These are phyloP conservation scores for Lycium barbarum DNA, from an alignment of 257 asterid species.

Conservation along the genomic window DNA sequence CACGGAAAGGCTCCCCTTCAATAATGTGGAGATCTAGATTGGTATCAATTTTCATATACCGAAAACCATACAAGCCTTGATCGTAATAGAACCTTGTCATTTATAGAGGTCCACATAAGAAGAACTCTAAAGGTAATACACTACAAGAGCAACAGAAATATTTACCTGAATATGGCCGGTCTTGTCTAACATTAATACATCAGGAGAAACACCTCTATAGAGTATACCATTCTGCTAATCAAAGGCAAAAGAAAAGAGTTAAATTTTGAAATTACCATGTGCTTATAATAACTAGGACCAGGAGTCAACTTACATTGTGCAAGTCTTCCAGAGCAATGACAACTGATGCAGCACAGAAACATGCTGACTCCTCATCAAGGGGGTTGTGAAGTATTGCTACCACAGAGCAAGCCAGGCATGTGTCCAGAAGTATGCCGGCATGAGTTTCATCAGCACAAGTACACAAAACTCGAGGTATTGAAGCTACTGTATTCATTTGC, in stretches of 20 bases:
- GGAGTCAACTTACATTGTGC: slow-evolving; percentile 68
- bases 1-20: neutral
- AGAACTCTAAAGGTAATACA: slow-evolving; percentile 19
- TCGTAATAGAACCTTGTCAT: neutral
- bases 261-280: neutral
- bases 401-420: slow-evolving; percentile 73
- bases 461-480: slow-evolving; percentile 84
- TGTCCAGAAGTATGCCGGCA: slow-evolving; percentile 79
- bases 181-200: slow-evolving; percentile 75
- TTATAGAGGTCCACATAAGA: neutral
- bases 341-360: slow-evolving; percentile 84
- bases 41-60: neutral
- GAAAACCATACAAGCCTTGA: slow-evolving; percentile 9
- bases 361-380: slow-evolving; percentile 79
- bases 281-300: slow-evolving; percentile 31
- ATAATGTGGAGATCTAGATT: neutral
- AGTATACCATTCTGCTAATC: slow-evolving; percentile 68
- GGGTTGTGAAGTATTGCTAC: slow-evolving; percentile 65
- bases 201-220: slow-evolving; percentile 88
- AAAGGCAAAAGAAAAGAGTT: slow-evolving; percentile 31
- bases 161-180: slow-evolving; percentile 83
- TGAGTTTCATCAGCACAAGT: slow-evolving; percentile 74
- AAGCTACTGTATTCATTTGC: slow-evolving; percentile 53
- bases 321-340: slow-evolving; percentile 78
- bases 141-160: slow-evolving; percentile 23